Conservation (phyloP, 768 basidiomycete species). For the Cystobasidium onofrii region DNA sequence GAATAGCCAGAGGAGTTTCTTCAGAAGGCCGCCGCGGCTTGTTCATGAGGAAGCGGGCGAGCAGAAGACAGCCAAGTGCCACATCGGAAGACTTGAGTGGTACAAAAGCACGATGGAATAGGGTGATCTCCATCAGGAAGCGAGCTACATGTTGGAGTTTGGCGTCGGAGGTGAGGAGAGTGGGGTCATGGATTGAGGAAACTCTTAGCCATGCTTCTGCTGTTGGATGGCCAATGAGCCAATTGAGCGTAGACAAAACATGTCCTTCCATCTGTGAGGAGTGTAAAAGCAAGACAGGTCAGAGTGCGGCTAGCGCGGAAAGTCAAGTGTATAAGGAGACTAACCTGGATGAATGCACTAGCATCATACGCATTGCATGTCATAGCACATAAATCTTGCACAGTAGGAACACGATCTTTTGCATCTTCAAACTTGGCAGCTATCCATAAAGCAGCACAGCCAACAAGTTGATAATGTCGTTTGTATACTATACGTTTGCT, state of each 20-base stretch:
- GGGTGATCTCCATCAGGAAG: conserved; percentile 97
- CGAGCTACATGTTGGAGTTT: conserved; percentile 91
- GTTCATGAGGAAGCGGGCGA: conserved; percentile 73
- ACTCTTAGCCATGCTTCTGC: conserved; percentile 92
- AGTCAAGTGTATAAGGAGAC: too few relatives aligned
- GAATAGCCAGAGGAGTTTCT: conserved; percentile 71
- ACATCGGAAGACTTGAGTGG: conserved; percentile 74
- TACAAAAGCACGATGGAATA: conserved; percentile 94
- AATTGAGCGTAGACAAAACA: conserved; percentile 94
- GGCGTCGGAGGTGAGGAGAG: conserved; percentile 58
- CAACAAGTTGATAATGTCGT: conserved; percentile 98
- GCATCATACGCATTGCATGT: conserved; percentile 96
- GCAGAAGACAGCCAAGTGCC: conserved; percentile 74
- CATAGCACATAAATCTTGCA: conserved; percentile 86
- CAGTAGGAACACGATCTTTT: conserved; percentile 93
- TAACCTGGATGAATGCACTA: conserved; percentile 76
- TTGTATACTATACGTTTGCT: conserved; percentile 97
- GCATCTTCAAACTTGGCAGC: conserved; percentile 99
- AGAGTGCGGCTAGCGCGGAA: too few relatives aligned
- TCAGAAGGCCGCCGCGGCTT: conserved; percentile 50
- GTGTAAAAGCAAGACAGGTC: too few relatives aligned
- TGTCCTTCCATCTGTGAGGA: conserved; percentile 81
- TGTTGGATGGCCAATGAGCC: conserved; percentile 93
- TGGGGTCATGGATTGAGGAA: conserved; percentile 50
- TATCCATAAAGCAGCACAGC: conserved; percentile 97